These are phyloP conservation scores for Diplogelasinospora grovesii DNA, from an alignment of 495 filamentous ascomycete species.

Conservation along the genomic window DNA sequence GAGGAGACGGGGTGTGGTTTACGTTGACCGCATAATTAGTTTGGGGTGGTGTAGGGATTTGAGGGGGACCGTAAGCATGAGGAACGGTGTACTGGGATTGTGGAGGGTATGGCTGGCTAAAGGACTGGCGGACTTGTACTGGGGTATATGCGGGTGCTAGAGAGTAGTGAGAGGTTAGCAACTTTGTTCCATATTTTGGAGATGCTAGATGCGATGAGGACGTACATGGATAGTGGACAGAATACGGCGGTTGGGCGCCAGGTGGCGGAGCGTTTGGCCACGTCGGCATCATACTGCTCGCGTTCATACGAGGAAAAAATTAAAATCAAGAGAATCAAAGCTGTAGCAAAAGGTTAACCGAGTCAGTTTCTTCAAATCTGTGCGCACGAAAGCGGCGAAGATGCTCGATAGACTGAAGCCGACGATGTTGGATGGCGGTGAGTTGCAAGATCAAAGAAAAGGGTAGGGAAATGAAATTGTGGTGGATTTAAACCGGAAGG, in stretches of 20 bases:
- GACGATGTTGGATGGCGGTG: too few species aligned
- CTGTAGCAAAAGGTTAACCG: too few species aligned
- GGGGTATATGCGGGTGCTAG: conserved; percentile 44
- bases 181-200: conserved; percentile 4
- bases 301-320: conserved; percentile 8
- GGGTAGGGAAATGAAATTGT: too few species aligned
- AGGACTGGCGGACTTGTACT: conserved; percentile 41
- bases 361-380: too few species aligned
- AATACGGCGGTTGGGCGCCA: conserved; percentile 28
- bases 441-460: too few species aligned
- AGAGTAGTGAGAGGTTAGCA: conserved; percentile 13
- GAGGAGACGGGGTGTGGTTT: conserved; percentile 9
- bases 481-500: too few species aligned
- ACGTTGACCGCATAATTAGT: conserved; percentile 21
- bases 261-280: conserved; percentile 24
- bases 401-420: too few species aligned
- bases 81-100: conserved; percentile 20
- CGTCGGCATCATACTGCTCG: conserved; percentile 24
- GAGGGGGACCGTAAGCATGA: conserved; percentile 11
- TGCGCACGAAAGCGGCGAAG: too few species aligned
- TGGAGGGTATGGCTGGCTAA: conserved; percentile 29
- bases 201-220: background rate
- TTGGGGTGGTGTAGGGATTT: conserved; percentile 11
- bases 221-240: too few species aligned
- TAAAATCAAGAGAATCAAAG: too few species aligned